Evolutionary conservation across 1,284 basidiomycete species (phyloP).

Genomic region (Fereydounia khargensis): DNA sequence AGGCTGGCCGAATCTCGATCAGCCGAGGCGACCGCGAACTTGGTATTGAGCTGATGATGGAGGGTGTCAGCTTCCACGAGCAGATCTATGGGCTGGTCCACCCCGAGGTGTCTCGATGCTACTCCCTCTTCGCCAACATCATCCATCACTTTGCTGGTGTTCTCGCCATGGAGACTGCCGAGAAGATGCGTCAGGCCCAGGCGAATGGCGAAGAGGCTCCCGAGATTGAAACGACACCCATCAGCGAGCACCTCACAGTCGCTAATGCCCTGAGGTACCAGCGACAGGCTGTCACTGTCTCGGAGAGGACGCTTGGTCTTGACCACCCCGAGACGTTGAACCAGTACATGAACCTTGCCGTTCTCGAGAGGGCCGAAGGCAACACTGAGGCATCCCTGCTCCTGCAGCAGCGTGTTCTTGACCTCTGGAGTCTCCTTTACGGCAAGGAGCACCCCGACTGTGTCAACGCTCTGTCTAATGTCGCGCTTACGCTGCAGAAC

Average conservation of each 20-base stretch:
- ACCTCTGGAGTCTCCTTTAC: conserved; percentile 62
- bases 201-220: conserved; percentile 34
- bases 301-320: conserved; percentile 63
- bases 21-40: conserved; percentile 60
- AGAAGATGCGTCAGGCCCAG: conserved; percentile 35
- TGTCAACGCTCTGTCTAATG: conserved; percentile 60
- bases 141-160: conserved; percentile 56
- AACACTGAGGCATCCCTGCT: conserved; percentile 59
- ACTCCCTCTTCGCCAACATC: conserved; percentile 61
- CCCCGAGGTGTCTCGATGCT: conserved; percentile 63
- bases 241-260: conserved; percentile 57
- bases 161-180: conserved; percentile 25
- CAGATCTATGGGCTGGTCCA: conserved; percentile 64
- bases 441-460: conserved; percentile 62
- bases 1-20: conserved; percentile 62
- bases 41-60: conserved; percentile 63
- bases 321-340: conserved; percentile 63
- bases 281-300: conserved; percentile 63
- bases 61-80: conserved; percentile 64
- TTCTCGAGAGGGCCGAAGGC: conserved; percentile 61
- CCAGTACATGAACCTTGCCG: conserved; percentile 65
- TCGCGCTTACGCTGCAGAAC: conserved; percentile 45
- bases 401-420: conserved; percentile 62
- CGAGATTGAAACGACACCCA: conserved; percentile 23
- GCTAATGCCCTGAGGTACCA: conserved; percentile 61